Evolutionary conservation across 2,329 filamentous ascomycete genomes (phyloP).

Genomic region (Blastomyces percursus): DNA sequence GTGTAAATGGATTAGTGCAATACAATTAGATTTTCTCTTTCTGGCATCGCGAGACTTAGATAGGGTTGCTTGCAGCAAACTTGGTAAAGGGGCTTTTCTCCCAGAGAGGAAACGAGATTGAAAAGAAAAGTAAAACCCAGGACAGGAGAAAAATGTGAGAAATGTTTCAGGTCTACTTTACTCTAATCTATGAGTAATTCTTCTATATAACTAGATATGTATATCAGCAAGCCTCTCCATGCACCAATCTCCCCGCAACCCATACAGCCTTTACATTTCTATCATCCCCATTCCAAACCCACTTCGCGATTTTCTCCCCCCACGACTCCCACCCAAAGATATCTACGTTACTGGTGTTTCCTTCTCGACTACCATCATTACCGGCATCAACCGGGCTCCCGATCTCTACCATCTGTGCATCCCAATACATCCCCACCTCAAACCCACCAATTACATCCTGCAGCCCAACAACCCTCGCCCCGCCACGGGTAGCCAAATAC

Average conservation of each 20-base stretch:
- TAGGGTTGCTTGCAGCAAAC: too few relatives aligned
- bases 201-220: background rate
- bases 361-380: constrained; percentile 32
- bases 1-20: too few relatives aligned
- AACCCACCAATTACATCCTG: constrained; percentile 64
- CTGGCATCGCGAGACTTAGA: too few relatives aligned
- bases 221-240: constrained; percentile 28
- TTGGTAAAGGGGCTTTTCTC: too few relatives aligned
- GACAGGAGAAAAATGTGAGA: too few relatives aligned
- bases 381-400: constrained; percentile 26
- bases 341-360: constrained; percentile 53
- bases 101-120: background rate
- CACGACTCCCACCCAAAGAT: constrained; percentile 87
- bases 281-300: constrained; percentile 90
- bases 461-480: constrained; percentile 69
- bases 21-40: too few relatives aligned
- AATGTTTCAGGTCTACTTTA: background rate
- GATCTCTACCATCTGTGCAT: constrained; percentile 72
- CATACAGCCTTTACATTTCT: constrained; percentile 80
- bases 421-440: constrained; percentile 77
- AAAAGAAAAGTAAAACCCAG: background rate
- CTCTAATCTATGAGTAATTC: background rate
- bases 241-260: constrained; percentile 75
- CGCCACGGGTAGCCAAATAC: constrained; percentile 78
- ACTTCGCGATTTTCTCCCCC: constrained; percentile 80